These are phyloP conservation scores for Pseudotsuga menziesii DNA, from an alignment of 75 land plant genomes.

Conservation along the genomic window DNA sequence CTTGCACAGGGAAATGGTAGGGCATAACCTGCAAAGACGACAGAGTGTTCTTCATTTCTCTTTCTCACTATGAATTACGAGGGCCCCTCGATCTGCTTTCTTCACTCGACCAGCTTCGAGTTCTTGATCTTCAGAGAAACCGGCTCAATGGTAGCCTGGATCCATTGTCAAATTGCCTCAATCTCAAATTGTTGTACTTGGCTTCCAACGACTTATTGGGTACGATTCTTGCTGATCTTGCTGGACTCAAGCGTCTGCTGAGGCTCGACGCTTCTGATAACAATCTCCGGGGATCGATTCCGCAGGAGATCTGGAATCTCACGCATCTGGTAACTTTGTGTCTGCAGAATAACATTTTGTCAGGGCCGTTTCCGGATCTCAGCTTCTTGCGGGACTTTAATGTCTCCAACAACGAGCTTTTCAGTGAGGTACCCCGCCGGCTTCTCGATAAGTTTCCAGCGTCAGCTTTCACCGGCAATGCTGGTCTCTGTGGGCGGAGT, in stretches of 20 bases:
- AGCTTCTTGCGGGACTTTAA: constrained; percentile 29
- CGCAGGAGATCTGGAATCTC: constrained; percentile 23
- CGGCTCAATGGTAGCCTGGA: constrained; percentile 53
- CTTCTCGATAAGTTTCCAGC: constrained; percentile 29
- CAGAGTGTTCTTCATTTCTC: constrained; percentile 40
- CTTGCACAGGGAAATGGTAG: constrained; percentile 33
- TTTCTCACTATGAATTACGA: constrained; percentile 44
- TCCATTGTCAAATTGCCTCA: constrained; percentile 32
- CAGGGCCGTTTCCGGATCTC: constrained; percentile 45
- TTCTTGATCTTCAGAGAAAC: constrained; percentile 61
- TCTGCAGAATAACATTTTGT: constrained; percentile 55
- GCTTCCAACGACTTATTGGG: constrained; percentile 67
- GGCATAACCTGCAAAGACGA: constrained; percentile 44
- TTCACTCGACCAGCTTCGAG: constrained; percentile 53
- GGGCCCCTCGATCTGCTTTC: constrained; percentile 49
- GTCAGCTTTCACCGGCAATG: constrained; percentile 40
- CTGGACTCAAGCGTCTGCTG: constrained; percentile 30
- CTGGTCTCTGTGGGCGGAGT: constrained; percentile 44
- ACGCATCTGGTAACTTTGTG: constrained; percentile 40
- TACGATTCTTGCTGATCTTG: constrained; percentile 45
- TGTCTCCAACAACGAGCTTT: constrained; percentile 56
- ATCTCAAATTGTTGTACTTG: constrained; percentile 59
- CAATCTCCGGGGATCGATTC: constrained; percentile 48
- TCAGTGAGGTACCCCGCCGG: constrained; percentile 27
- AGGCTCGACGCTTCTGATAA: constrained; percentile 62